phyloP scores from a whole-genome alignment of 1,284 basidiomycete genomes.

The Malassezia equina region DNA sequence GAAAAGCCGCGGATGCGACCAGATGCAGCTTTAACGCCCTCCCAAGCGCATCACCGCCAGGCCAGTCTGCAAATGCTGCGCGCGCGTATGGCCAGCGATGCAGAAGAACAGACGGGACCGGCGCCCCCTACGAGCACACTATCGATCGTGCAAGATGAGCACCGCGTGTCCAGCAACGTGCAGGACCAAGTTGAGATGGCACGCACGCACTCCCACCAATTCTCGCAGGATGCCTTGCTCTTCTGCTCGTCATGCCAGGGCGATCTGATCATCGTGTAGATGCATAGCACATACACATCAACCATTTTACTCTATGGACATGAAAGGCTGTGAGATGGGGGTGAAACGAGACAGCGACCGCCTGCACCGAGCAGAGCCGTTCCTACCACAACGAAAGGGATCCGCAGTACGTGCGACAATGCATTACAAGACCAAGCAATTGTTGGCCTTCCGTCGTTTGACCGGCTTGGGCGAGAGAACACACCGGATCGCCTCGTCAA shows the following conservation, averaged over 20 bases:
- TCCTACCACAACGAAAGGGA: neutral
- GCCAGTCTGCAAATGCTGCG: constrained; percentile 19
- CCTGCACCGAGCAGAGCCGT: neutral
- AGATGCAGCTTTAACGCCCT: constrained; percentile 5
- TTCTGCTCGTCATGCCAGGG: constrained; percentile 21
- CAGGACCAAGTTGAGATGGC: neutral
- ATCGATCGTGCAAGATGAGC: constrained; percentile 4
- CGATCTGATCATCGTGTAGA: constrained; percentile 20
- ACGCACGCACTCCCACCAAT: constrained; percentile 14
- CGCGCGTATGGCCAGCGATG: constrained; percentile 17
- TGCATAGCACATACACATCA: neutral
- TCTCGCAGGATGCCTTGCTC: constrained; percentile 19
- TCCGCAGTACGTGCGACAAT: neutral
- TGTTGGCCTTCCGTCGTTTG: constrained; percentile 43
- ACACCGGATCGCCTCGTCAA: constrained; percentile 45
- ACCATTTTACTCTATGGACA: neutral
- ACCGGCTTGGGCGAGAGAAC: constrained; percentile 42
- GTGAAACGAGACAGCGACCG: neutral
- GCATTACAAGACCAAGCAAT: constrained; percentile 38
- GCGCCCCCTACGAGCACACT: constrained; percentile 10
- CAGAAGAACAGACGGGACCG: neutral
- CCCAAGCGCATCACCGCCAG: constrained; percentile 16
- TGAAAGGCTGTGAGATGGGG: neutral
- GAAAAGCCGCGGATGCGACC: neutral
- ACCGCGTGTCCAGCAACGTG: neutral